Evolutionary conservation across 1,139 yeast genomes (phyloP).

Genomic region (Candida glucosophila): DNA sequence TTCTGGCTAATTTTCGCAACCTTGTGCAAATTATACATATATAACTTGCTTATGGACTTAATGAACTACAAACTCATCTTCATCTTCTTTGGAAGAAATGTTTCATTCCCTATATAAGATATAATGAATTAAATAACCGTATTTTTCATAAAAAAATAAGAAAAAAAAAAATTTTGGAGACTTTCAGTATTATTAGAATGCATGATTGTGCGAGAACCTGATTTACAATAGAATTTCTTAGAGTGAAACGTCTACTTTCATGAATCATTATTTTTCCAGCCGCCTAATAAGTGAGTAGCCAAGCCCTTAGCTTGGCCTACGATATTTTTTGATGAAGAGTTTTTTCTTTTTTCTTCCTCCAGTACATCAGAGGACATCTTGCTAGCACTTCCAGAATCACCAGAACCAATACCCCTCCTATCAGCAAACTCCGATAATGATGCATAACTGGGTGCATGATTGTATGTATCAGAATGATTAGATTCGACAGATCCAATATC

Average conservation of each 20-base stretch:
- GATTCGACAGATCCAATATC: constrained; percentile 25
- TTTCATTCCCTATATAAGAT: too few species aligned
- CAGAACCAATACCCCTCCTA: constrained; percentile 26
- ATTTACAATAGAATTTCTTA: too few species aligned
- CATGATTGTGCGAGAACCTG: too few species aligned
- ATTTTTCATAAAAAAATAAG: too few species aligned
- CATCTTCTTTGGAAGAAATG: too few species aligned
- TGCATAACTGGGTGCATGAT: constrained; percentile 20
- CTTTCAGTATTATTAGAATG: too few species aligned
- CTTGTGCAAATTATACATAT: too few species aligned
- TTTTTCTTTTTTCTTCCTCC: constrained; percentile 5
- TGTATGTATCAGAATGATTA: constrained; percentile 14
- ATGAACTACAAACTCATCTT: too few species aligned
- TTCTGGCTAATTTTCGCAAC: too few species aligned
- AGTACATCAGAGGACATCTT: constrained; percentile 1
- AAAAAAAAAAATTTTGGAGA: too few species aligned
- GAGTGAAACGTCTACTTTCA: constrained; percentile 3
- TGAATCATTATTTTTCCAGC: constrained; percentile 18
- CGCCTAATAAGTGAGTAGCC: constrained; percentile 28
- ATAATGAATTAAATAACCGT: too few species aligned
- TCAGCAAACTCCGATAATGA: constrained; percentile 49
- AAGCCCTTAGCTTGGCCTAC: constrained; percentile 35
- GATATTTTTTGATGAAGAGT: constrained; percentile 11
- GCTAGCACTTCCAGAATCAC: constrained; percentile 3
- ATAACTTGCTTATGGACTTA: too few species aligned